phyloP scores from a whole-genome alignment of 495 filamentous ascomycete species.

The Penicillium psychrofluorescens region DNA sequence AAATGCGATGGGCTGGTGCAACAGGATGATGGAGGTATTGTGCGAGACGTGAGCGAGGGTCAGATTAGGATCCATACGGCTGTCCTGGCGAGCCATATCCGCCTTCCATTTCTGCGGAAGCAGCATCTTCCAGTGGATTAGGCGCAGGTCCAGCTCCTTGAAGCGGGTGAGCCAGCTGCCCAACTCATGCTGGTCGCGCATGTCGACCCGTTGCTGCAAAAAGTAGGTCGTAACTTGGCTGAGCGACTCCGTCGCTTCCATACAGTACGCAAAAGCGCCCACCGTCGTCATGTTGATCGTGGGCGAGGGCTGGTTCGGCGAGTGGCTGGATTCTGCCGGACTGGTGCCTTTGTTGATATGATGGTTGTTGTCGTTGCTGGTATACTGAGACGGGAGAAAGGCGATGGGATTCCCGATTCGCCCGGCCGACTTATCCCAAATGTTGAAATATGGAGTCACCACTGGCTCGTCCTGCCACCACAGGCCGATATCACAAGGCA shows the following conservation, averaged over 20 bases:
- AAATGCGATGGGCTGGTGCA: no score
- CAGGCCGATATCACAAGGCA: constrained; percentile 10
- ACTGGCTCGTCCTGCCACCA: constrained; percentile 22
- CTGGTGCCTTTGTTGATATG: no score
- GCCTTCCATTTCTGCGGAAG: constrained; percentile 30
- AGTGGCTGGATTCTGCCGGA: no score
- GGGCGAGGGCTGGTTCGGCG: no score
- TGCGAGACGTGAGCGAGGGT: no score
- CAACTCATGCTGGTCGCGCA: constrained; percentile 17
- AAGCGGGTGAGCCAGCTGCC: constrained; percentile 29
- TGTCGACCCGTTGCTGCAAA: constrained; percentile 26
- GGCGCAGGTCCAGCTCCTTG: constrained; percentile 29
- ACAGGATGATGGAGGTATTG: no score
- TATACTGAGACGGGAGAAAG: constrained; percentile 4
- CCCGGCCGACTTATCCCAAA: constrained; percentile 23
- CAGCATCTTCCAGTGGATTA: constrained; percentile 33
- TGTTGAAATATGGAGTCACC: constrained; percentile 27
- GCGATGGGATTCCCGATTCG: constrained; percentile 6
- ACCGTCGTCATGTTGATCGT: no score
- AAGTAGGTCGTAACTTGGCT: constrained; percentile 32
- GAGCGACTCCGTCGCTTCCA: constrained; percentile 27
- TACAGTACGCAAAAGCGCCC: background rate
- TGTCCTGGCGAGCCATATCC: background rate
- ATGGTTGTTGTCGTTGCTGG: no score
- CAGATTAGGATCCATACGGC: no score